Base-by-base conservation (phyloP, 495 filamentous ascomycete genomes). In the Hyaloscypha bicolor region DNA sequence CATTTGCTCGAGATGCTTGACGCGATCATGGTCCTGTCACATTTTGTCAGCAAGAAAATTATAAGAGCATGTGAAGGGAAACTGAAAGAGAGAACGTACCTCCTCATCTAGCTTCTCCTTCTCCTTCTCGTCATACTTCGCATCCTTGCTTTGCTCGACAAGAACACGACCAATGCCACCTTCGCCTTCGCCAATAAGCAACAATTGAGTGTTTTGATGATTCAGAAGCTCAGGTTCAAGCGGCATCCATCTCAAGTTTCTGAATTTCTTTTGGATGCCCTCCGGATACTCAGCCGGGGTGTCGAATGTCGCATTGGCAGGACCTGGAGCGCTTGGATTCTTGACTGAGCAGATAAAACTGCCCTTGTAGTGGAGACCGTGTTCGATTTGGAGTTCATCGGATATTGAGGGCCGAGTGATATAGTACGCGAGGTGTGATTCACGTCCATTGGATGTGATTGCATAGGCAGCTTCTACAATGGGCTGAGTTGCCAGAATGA, bases 381-480 rank as follows among this genome's bases (percentile, higher is more conserved):
- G 85, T 53, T 91, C 88, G 35, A 86, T 82, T 74, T 97, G 93
- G 0, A 97, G 80, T 64, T 92, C 85, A 14, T 88, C 89, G 6
- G 91, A 66, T 60, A 91, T 77, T 6, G 75, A 70, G 0, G 94
- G 94, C n/a, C 94, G 82, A 0, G 93, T 97, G 65, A 97, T 72
- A 39, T 94, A 82, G 69, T 98, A 97, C 0, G 84, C 91, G 6
- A 98, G 81, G 71, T 96, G 93, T 6, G 90, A 91, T 48, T 88
- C 82, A 2, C 87, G 79, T 2, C 87, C 88, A 0, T 90, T 91
- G 19, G 82, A 87, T 0, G 89, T 93, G 60, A 97, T 87, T 1
- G 90, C 91, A 73, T 98, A 97, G 21, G 97, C 87, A 2, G 94
- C 94, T 77, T 97, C 93, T 0, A 87, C 93, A 35, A 93, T 85